A percentile compares a stretch with the other conserved stretches of the same genome.
Conservation (phyloP, 768 basidiomycete species). For the Hirschioporus abietinus region DNA sequence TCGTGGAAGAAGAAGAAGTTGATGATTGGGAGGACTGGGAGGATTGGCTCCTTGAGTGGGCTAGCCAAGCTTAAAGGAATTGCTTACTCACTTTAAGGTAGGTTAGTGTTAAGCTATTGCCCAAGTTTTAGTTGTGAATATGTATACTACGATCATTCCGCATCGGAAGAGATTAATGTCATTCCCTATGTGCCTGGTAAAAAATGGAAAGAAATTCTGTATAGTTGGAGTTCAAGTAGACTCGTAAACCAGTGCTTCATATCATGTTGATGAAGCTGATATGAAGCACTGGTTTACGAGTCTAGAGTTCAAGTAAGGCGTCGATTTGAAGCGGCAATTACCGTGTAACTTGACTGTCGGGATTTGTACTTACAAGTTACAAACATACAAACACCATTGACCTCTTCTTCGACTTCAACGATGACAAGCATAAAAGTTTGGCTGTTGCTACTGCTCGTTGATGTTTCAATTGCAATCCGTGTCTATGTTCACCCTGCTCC, state of each 20-base stretch:
- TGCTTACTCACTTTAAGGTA: neutral
- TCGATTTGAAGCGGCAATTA: too few species aligned
- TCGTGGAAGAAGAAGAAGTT: constrained; percentile 10
- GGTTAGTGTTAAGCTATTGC: neutral
- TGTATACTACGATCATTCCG: neutral
- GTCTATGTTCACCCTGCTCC: constrained; percentile 54
- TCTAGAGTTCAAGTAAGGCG: too few species aligned
- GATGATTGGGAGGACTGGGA: constrained; percentile 41
- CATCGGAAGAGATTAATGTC: neutral
- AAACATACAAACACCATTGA: neutral
- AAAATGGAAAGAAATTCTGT: neutral
- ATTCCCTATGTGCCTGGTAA: neutral
- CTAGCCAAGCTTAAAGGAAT: constrained; percentile 19
- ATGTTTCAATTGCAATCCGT: constrained; percentile 43
- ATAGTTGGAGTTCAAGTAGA: too few species aligned
- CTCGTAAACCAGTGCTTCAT: too few species aligned
- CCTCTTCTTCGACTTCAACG: neutral
- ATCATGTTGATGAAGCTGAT: too few species aligned
- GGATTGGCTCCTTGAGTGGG: constrained; percentile 47
- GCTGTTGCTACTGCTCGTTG: constrained; percentile 20
- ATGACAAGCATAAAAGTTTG: neutral
- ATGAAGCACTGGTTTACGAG: too few species aligned
- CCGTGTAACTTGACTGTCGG: too few species aligned
- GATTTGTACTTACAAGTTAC: too few species aligned
- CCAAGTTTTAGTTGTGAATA: neutral